Conservation (phyloP, 2,329 filamentous ascomycete species). For the Waltergamsia citrina region DNA sequence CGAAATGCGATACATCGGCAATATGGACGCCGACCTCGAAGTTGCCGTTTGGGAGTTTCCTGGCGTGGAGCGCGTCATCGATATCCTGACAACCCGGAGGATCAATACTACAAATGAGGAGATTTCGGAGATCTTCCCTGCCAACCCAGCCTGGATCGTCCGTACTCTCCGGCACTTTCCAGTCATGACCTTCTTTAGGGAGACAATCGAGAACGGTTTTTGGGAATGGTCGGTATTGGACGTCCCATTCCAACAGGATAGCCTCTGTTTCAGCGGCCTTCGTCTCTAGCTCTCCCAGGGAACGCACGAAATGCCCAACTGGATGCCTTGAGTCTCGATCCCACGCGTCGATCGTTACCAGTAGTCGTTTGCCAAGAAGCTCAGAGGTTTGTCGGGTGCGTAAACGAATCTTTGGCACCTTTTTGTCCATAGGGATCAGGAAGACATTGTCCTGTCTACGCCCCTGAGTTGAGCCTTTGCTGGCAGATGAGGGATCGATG, state of each 20-base stretch:
- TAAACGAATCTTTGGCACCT: constrained; percentile 90
- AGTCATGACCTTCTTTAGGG: constrained; percentile 83
- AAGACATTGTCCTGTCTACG: constrained; percentile 89
- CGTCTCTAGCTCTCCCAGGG: constrained; percentile 85
- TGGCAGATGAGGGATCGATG: constrained; percentile 78
- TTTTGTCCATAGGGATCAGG: constrained; percentile 95
- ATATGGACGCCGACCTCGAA: constrained; percentile 96
- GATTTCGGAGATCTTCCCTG: constrained; percentile 71
- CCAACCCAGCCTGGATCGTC: constrained; percentile 83
- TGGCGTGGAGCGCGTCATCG: constrained; percentile 89
- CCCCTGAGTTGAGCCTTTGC: constrained; percentile 62
- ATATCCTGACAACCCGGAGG: constrained; percentile 96
- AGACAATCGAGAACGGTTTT: constrained; percentile 93
- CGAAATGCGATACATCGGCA: constrained; percentile 98
- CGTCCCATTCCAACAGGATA: constrained; percentile 86
- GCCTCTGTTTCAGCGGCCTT: constrained; percentile 95
- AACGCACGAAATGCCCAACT: constrained; percentile 86
- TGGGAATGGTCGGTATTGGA: constrained; percentile 94
- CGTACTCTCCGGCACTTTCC: constrained; percentile 74
- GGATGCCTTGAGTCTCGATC: constrained; percentile 89
- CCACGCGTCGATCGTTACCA: constrained; percentile 94
- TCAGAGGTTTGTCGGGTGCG: constrained; percentile 85
- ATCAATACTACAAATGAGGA: constrained; percentile 95
- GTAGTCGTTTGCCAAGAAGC: constrained; percentile 79
- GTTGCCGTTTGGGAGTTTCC: constrained; percentile 79